phyloP scores from a whole-genome alignment of 2,329 filamentous ascomycete species.

The Ascochyta pisi region DNA sequence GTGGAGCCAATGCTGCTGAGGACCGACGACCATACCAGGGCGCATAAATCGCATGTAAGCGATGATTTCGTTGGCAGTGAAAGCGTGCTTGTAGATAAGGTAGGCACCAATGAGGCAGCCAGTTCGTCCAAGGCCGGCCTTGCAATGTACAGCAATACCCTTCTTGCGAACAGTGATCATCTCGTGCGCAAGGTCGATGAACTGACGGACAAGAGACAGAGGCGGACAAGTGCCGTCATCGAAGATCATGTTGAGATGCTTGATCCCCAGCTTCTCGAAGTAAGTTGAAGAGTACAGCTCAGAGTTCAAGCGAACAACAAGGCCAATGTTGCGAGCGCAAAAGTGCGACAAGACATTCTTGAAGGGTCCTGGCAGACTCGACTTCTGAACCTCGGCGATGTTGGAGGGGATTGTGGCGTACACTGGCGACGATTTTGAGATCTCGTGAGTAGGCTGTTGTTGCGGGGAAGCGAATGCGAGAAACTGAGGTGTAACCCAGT shows the following conservation, averaged over 20 bases:
- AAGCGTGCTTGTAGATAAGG: constrained; percentile 94
- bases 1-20: constrained; percentile 98
- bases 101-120: constrained; percentile 97
- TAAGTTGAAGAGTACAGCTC: constrained; percentile 96
- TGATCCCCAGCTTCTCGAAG: constrained; percentile 93
- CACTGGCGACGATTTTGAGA: constrained; percentile 74
- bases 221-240: constrained; percentile 97
- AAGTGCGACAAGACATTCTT: constrained; percentile 96
- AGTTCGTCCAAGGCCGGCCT: constrained; percentile 92
- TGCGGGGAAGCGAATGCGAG: constrained; percentile 96
- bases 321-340: constrained; percentile 81
- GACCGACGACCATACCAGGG: constrained; percentile 97
- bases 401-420: constrained; percentile 78
- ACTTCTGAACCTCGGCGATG: constrained; percentile 73
- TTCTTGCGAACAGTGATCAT: constrained; percentile 91
- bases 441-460: constrained; percentile 74
- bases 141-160: constrained; percentile 97
- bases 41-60: constrained; percentile 99
- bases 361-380: constrained; percentile 81
- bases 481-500: constrained; percentile 96
- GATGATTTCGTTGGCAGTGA: constrained; percentile 96
- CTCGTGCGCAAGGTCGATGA: constrained; percentile 92
- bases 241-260: constrained; percentile 99
- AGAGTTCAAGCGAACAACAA: constrained; percentile 95
- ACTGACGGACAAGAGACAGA: constrained; percentile 86